These are phyloP conservation scores for Talaromyces ruber DNA, from an alignment of 495 filamentous ascomycete species.

Conservation along the genomic window DNA sequence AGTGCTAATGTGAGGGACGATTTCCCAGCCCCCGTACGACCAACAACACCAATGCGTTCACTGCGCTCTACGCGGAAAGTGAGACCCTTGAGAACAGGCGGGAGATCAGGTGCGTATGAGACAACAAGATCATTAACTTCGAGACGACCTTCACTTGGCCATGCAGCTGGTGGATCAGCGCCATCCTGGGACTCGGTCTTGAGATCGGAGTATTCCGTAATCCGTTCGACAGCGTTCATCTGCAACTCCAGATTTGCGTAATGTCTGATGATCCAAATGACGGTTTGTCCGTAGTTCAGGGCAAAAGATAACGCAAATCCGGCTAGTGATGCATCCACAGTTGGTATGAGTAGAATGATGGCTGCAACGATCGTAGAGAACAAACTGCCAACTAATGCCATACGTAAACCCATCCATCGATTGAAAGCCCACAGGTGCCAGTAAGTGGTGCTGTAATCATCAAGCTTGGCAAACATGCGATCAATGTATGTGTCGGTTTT, in stretches of 20 bases:
- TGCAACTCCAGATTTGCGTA: constrained; percentile 57
- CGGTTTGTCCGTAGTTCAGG: constrained; percentile 42
- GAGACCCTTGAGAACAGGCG: constrained; percentile 66
- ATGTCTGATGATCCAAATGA: constrained; percentile 37
- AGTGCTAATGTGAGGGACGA: constrained; percentile 74
- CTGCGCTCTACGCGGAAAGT: constrained; percentile 62
- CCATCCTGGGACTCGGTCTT: constrained; percentile 55
- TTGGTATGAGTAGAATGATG: constrained; percentile 46
- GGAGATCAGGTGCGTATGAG: constrained; percentile 67
- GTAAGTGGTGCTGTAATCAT: constrained; percentile 51
- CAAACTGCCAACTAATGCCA: constrained; percentile 48
- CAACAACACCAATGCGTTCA: constrained; percentile 74
- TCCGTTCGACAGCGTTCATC: constrained; percentile 79
- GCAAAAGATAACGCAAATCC: constrained; percentile 61
- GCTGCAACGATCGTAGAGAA: constrained; percentile 51
- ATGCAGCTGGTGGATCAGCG: constrained; percentile 59
- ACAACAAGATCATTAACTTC: constrained; percentile 68
- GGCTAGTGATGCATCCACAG: constrained; percentile 58
- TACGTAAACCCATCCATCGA: constrained; percentile 59
- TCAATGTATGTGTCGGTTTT: constrained; percentile 55
- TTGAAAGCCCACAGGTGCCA: constrained; percentile 67
- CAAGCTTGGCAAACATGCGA: constrained; percentile 57
- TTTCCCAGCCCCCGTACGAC: constrained; percentile 82
- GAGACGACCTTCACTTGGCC: constrained; percentile 70
- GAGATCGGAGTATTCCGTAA: constrained; percentile 71